phyloP scores from a whole-genome alignment of 2,329 filamentous ascomycete genomes.

The Pseudopyrenochaeta lycopersici region DNA sequence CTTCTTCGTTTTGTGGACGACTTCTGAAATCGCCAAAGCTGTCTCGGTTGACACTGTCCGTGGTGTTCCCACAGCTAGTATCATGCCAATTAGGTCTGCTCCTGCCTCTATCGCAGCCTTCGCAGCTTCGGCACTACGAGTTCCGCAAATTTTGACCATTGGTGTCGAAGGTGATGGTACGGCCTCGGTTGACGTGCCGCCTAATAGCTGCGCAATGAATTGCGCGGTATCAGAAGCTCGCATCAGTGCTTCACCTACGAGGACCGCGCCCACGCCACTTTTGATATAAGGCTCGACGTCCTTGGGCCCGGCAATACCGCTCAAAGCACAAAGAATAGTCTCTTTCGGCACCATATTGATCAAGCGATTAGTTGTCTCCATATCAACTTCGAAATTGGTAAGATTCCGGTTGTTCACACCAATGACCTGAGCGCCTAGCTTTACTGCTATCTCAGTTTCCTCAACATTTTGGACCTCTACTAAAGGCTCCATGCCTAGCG shows the following conservation, averaged over 20 bases:
- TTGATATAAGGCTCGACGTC: constrained; percentile 89
- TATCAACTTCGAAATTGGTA: constrained; percentile 95
- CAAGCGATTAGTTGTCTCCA: constrained; percentile 87
- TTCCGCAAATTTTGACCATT: constrained; percentile 95
- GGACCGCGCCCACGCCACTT: constrained; percentile 89
- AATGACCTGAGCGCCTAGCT: constrained; percentile 88
- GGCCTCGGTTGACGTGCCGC: constrained; percentile 53
- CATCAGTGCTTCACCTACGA: constrained; percentile 97
- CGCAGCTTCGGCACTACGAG: constrained; percentile 82
- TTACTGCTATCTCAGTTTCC: constrained; percentile 89
- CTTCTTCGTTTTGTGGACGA: constrained; percentile 69
- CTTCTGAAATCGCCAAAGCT: constrained; percentile 80
- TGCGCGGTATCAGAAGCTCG: constrained; percentile 80
- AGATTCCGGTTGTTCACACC: constrained; percentile 98
- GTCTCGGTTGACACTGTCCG: constrained; percentile 81
- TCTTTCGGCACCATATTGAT: constrained; percentile 85
- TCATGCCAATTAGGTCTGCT: constrained; percentile 93
- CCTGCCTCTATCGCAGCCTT: constrained; percentile 82
- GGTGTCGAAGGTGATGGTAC: constrained; percentile 43
- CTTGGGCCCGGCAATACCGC: constrained; percentile 87
- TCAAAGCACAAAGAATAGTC: constrained; percentile 91
- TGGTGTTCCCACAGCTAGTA: constrained; percentile 82
- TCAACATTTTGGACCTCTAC: constrained; percentile 96
- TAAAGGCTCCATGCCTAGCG: constrained; percentile 94
- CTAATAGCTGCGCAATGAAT: constrained; percentile 87